These are phyloP conservation scores for Pichia sp. DNA, from an alignment of 1,139 yeast genomes.

Conservation along the genomic window DNA sequence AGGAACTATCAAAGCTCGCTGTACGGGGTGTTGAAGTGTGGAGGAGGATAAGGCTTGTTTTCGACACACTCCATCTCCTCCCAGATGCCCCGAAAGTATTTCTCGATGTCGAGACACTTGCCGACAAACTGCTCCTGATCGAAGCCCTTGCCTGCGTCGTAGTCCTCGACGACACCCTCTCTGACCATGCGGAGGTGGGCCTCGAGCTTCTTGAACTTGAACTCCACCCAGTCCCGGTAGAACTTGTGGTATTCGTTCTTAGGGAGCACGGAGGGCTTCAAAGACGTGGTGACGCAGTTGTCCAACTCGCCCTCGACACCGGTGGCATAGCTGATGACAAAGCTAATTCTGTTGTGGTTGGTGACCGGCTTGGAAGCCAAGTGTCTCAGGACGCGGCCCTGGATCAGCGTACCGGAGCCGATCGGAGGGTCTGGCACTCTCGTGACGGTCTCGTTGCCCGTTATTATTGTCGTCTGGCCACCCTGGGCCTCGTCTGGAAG, in stretches of 20 bases:
- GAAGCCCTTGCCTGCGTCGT: constrained; percentile 24
- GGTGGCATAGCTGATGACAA: constrained; percentile 31
- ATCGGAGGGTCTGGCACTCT: constrained; percentile 36
- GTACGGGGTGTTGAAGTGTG: constrained; percentile 27
- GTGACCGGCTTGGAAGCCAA: constrained; percentile 37
- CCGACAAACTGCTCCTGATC: constrained; percentile 28
- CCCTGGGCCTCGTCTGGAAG: constrained; percentile 34
- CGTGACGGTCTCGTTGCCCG: constrained; percentile 33
- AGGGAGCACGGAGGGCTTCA: constrained; percentile 37
- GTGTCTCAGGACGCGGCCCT: constrained; percentile 37
- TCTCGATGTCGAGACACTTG: constrained; percentile 27
- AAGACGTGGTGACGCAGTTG: constrained; percentile 35
- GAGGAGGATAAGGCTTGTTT: constrained; percentile 32
- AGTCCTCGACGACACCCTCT: constrained; percentile 22
- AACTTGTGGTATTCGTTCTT: constrained; percentile 34
- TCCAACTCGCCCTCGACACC: constrained; percentile 34
- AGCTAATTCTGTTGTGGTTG: constrained; percentile 34
- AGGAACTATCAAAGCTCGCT: constrained; percentile 10
- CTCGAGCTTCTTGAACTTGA: constrained; percentile 36
- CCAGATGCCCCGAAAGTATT: constrained; percentile 28
- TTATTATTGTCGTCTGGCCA: constrained; percentile 36
- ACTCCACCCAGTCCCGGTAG: constrained; percentile 37
- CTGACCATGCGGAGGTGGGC: constrained; percentile 34
- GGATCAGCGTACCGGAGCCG: constrained; percentile 37
- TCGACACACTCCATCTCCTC: constrained; percentile 31